Evolutionary conservation across 2,329 filamentous ascomycete genomes (phyloP).

Genomic region (Ascochyta pisi): DNA sequence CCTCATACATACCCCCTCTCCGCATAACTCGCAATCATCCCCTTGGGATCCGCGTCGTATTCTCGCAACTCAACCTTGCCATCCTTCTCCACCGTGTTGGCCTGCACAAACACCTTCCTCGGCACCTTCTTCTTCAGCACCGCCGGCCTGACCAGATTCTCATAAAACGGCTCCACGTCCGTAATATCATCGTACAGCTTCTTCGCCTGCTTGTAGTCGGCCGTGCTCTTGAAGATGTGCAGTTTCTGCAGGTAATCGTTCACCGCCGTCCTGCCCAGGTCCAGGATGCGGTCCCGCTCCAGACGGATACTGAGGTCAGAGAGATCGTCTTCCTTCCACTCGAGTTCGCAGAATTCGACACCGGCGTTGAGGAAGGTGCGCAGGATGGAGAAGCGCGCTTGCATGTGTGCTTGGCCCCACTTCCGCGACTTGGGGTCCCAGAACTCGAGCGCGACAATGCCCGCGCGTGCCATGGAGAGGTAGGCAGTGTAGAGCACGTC

Average conservation of each 20-base stretch:
- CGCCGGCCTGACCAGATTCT: conserved; percentile 75
- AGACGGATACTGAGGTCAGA: conserved; percentile 83
- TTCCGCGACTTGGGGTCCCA: conserved; percentile 92
- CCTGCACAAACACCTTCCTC: conserved; percentile 92
- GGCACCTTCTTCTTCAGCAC: conserved; percentile 80
- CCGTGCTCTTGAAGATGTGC: conserved; percentile 90
- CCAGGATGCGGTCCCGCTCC: conserved; percentile 86
- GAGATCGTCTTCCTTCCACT: conserved; percentile 75
- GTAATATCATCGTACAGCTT: conserved; percentile 86
- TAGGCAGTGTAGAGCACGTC: conserved; percentile 90
- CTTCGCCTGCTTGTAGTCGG: conserved; percentile 78
- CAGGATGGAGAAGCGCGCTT: conserved; percentile 88
- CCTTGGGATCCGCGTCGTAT: conserved; percentile 81
- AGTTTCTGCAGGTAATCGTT: conserved; percentile 88
- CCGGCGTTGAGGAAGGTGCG: conserved; percentile 84
- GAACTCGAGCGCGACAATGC: conserved; percentile 85
- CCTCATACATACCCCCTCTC: conserved; percentile 46
- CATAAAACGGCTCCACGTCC: conserved; percentile 84
- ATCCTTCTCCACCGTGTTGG: conserved; percentile 73
- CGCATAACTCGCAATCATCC: conserved; percentile 62
- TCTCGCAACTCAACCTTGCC: conserved; percentile 72
- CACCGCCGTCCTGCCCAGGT: conserved; percentile 80
- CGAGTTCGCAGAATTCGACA: conserved; percentile 84
- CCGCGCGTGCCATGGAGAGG: conserved; percentile 92
- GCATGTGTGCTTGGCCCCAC: conserved; percentile 89